These are phyloP conservation scores for Metschnikowia bowlesiae DNA, from an alignment of 805 yeast species.

Conservation along the genomic window DNA sequence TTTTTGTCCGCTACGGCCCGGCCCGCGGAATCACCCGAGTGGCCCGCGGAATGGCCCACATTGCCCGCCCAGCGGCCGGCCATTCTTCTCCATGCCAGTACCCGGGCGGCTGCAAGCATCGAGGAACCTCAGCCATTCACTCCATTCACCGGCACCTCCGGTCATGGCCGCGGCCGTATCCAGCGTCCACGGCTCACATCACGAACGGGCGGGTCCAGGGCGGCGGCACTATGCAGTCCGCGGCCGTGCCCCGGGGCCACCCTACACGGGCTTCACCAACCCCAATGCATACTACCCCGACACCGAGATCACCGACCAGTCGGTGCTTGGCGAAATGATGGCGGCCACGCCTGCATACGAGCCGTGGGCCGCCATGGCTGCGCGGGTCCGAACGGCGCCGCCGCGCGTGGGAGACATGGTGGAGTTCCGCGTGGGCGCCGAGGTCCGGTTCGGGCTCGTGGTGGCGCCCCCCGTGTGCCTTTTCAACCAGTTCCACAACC, in stretches of 20 bases:
- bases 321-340: conserved; percentile 6
- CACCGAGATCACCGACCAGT: conserved; percentile 16
- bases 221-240: neutral
- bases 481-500: conserved; percentile 32
- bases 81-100: too few relatives aligned
- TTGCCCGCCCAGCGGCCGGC: too few relatives aligned
- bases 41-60: too few relatives aligned
- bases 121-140: too few relatives aligned
- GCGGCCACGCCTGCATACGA: conserved; percentile 5
- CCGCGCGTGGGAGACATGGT: conserved; percentile 37
- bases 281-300: conserved; percentile 14
- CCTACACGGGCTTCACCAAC: conserved; percentile 3
- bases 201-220: neutral
- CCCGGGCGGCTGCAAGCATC: too few relatives aligned
- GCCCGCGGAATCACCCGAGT: too few relatives aligned
- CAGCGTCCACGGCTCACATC: too few relatives aligned
- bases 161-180: too few relatives aligned
- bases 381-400: conserved; percentile 3
- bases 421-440: conserved; percentile 24
- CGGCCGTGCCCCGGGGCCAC: neutral
- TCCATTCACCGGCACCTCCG: too few relatives aligned
- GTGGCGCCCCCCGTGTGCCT: conserved; percentile 25
- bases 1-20: too few relatives aligned
- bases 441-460: conserved; percentile 34
- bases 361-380: conserved; percentile 15